Base-by-base conservation (phyloP, 2,329 filamentous ascomycete species). In the Fusarium luffae region DNA sequence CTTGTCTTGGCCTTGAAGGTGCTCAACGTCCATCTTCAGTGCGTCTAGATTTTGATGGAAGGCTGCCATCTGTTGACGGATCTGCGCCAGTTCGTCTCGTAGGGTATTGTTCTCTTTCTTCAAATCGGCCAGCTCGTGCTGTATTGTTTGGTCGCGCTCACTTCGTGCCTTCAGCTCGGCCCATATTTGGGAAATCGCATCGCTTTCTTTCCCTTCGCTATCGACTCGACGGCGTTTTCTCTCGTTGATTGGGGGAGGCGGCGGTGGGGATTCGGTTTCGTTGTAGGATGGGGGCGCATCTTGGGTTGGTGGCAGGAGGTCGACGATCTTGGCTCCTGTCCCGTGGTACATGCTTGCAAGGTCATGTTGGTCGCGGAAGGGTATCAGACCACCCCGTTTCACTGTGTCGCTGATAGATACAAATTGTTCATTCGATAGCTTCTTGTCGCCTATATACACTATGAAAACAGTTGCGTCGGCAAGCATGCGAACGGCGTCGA, bases 401-500 rank as follows among this genome's bases (percentile, higher is more conserved):
- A 66, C 54, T 4, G 54, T 42, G 14, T 69, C 62, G 30, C 30
- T 50, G 11, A 69, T 63, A 27, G 30, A 41, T 21, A 50, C 61
- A 3, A 69, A 62, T 18, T 67, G 51, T 4, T 63, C 42, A 37
- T 66, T 69, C 18, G 67, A 51, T 23, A 69, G 14, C 19, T 58
- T 57, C 6, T 25, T 18, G 27, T 63, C 67, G 12, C 55, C 62
- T 40, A 69, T 30, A 43, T 69, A 69, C 21, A 69, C 47, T 37
- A 34, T 11, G 4, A 69, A 69, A 16, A 55, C 49, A 28, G 34
- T 62, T 5, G 44, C 41, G 3, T 44, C 34, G 19, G 42, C 47
- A 14, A 69, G 55, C 48, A 46, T 41, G 7, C 66, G 60, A n/a
- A 69, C 18, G 34, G 61, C 55, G 18, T 69, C 66, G 27, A 69